Conservation (phyloP, 1,284 basidiomycete species). For the Cutaneotrichosporon sp. region DNA sequence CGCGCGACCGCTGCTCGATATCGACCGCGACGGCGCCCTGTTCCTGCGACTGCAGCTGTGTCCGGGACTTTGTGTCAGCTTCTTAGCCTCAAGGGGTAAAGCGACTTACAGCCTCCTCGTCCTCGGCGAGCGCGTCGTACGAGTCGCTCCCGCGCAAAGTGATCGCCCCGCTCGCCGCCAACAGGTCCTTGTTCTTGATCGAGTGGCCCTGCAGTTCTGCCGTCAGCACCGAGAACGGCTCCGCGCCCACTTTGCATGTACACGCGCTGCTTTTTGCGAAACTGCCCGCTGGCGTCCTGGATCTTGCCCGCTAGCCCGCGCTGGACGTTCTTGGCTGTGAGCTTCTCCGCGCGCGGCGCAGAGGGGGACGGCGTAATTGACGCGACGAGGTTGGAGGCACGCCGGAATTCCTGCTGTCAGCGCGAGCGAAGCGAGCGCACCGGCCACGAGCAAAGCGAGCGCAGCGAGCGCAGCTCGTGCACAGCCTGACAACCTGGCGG, state of each 20-base stretch:
- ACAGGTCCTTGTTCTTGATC: slow-evolving; percentile 85
- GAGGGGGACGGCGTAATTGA: slow-evolving; percentile 46
- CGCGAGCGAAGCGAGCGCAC: slow-evolving; percentile 13
- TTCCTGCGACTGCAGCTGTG: slow-evolving; percentile 40
- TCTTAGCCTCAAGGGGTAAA: background rate
- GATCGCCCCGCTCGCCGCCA: slow-evolving; percentile 71
- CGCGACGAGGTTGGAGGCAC: slow-evolving; percentile 69
- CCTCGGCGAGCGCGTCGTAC: slow-evolving; percentile 74
- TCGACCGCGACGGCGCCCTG: slow-evolving; percentile 52
- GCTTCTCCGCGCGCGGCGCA: slow-evolving; percentile 54
- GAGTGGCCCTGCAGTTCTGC: slow-evolving; percentile 86
- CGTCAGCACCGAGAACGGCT: background rate
- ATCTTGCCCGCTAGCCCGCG: slow-evolving; percentile 89
- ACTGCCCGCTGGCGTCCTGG: slow-evolving; percentile 86
- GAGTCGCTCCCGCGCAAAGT: slow-evolving; percentile 73
- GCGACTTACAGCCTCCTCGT: slow-evolving; percentile 62
- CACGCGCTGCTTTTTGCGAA: slow-evolving; percentile 93
- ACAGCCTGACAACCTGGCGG: too few species aligned
- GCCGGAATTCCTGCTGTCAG: slow-evolving; percentile 67
- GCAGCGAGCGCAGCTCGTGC: too few species aligned
- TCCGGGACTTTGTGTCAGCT: slow-evolving; percentile 29
- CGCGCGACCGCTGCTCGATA: slow-evolving; percentile 62
- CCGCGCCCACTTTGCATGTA: slow-evolving; percentile 78
- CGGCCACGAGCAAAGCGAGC: background rate
- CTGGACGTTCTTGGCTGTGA: slow-evolving; percentile 92